These are phyloP conservation scores for Heterobasidion annosum DNA, from an alignment of 1,284 basidiomycete genomes.

Conservation along the genomic window DNA sequence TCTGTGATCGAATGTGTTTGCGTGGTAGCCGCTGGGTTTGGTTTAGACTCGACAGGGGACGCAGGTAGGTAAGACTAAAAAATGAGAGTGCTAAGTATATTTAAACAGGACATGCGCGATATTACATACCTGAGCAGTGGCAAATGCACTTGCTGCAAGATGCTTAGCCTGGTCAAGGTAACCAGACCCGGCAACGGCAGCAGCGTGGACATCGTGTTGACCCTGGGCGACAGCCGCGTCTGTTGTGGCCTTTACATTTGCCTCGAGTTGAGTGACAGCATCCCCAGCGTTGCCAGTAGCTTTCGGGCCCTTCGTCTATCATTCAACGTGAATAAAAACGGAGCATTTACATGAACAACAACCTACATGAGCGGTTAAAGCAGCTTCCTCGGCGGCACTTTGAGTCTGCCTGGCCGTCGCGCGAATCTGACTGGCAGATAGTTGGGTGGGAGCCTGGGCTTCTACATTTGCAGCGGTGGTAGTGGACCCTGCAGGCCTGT, in stretches of 20 bases:
- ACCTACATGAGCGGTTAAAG: constrained; percentile 14
- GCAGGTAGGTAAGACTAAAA: constrained; percentile 18
- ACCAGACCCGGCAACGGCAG: constrained; percentile 30
- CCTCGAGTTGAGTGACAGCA: constrained; percentile 35
- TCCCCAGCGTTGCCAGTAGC: constrained; percentile 29
- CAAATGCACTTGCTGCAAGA: constrained; percentile 32
- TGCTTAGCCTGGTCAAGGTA: constrained; percentile 48
- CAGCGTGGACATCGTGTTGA: constrained; percentile 34
- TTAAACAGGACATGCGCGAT: not conserved
- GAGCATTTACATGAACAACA: not conserved
- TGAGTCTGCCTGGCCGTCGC: constrained; percentile 9
- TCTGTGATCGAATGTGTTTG: constrained; percentile 6
- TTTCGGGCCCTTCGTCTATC: constrained; percentile 33
- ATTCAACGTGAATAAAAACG: not conserved
- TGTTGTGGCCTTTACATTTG: constrained; percentile 31
- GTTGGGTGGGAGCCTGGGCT: constrained; percentile 3
- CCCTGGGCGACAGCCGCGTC: constrained; percentile 48
- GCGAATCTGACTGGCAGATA: constrained; percentile 8
- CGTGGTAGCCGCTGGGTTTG: not conserved
- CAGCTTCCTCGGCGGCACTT: constrained; percentile 12
- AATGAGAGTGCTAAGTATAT: not conserved
- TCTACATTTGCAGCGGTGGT: constrained; percentile 9
- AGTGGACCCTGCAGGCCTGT: not conserved
- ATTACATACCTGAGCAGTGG: constrained; percentile 41
- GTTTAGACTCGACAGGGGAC: not conserved